Percentiles rank a stretch among this genome's conserved stretches.
phyloP scores from a whole-genome alignment of 1,284 basidiomycete genomes.

The Puccinia sorghi region DNA sequence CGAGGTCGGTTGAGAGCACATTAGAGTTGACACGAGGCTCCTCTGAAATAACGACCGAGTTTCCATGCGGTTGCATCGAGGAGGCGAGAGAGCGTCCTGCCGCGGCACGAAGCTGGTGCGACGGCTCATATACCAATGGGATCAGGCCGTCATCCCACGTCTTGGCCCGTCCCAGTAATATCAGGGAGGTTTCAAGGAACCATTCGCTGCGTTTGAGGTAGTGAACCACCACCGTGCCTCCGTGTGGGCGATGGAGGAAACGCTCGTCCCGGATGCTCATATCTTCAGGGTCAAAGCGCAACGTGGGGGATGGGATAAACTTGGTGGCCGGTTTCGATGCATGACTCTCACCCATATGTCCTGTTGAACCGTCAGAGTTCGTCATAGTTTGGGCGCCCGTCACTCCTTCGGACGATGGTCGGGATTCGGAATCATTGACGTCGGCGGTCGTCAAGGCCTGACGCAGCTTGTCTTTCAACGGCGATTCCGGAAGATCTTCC shows the following conservation, averaged over 20 bases:
- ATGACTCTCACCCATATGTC: neutral
- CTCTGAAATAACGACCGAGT: conserved; percentile 25
- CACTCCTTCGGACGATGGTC: neutral
- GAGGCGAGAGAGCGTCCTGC: neutral
- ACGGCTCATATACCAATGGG: conserved; percentile 52
- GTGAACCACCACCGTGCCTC: conserved; percentile 92
- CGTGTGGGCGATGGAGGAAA: conserved; percentile 59
- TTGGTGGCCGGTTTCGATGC: neutral
- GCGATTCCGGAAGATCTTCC: conserved; percentile 50
- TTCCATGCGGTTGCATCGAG: conserved; percentile 18
- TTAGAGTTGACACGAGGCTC: neutral
- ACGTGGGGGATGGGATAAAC: conserved; percentile 36
- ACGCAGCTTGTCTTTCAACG: conserved; percentile 32
- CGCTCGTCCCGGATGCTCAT: conserved; percentile 24
- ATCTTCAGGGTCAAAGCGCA: conserved; percentile 40
- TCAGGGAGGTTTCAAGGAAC: conserved; percentile 90
- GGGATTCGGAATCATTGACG: neutral
- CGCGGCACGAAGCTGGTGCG: neutral
- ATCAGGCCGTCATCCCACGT: conserved; percentile 58
- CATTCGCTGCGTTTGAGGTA: conserved; percentile 95
- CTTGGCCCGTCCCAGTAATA: conserved; percentile 75
- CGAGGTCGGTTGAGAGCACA: neutral
- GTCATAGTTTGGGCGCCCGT: neutral
- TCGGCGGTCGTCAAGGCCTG: neutral
- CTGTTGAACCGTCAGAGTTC: neutral